Evolutionary conservation across 306 rosid genomes (phyloP).

Genomic region (Lathyrus aphaca): DNA sequence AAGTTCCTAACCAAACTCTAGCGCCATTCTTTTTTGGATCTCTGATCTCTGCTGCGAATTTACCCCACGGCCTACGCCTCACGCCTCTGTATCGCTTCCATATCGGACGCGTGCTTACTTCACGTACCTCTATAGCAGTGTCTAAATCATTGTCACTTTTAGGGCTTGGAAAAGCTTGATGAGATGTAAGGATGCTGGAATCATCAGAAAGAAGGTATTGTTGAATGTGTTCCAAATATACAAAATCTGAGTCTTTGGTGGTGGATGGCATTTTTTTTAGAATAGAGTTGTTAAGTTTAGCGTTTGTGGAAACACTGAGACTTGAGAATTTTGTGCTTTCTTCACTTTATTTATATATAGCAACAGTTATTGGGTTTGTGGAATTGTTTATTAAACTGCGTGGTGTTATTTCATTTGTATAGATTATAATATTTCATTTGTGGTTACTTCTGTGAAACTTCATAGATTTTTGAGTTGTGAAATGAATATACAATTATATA

Average conservation of each 20-base stretch:
- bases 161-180: slow-evolving; percentile 20
- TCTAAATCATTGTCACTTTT: not conserved
- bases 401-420: slow-evolving; percentile 11
- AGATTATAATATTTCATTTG: not conserved
- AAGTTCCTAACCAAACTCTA: slow-evolving; percentile 73
- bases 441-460: slow-evolving; percentile 22
- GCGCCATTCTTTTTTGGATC: slow-evolving; percentile 52
- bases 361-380: not conserved
- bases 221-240: slow-evolving; percentile 32
- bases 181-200: not conserved
- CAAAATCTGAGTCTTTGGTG: slow-evolving; percentile 6
- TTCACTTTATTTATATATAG: slow-evolving; percentile 14
- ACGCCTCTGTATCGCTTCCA: slow-evolving; percentile 58
- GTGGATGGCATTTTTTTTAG: slow-evolving; percentile 30
- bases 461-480: not conserved
- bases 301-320: not conserved
- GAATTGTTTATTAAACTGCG: not conserved
- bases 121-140: not conserved
- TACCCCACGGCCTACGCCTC: slow-evolving; percentile 71
- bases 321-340: not conserved
- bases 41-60: slow-evolving; percentile 57
- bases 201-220: slow-evolving; percentile 29
- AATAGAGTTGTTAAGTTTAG: no score
- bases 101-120: not conserved
- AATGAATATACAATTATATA: no score